phyloP scores from a whole-genome alignment of 805 yeast species.

The Kodamaea jinghongensis region DNA sequence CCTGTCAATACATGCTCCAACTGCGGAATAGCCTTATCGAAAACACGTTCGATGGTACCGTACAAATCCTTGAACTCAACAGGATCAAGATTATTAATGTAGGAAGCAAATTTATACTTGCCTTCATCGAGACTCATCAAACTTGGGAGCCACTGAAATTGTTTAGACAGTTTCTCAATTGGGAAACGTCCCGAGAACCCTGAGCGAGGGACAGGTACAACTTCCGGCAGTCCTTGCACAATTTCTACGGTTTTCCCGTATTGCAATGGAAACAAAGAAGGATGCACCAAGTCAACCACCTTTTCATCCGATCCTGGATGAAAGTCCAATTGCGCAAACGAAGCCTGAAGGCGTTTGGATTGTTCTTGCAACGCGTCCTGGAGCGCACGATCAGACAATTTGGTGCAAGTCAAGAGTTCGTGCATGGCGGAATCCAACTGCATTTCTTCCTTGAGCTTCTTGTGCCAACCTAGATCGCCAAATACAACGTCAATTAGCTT shows the following conservation, averaged over 20 bases:
- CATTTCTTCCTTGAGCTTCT: slow-evolving; percentile 6
- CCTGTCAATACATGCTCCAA: slow-evolving; percentile 27
- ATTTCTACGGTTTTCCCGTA: slow-evolving; percentile 9
- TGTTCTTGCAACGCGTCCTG: neutral
- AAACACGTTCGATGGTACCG: slow-evolving; percentile 24
- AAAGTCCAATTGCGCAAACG: slow-evolving; percentile 9
- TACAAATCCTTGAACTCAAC: slow-evolving; percentile 23
- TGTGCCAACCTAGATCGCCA: slow-evolving; percentile 15
- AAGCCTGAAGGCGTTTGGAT: slow-evolving; percentile 3
- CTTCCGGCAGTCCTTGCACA: no score
- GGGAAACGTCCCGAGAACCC: no score
- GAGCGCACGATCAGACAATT: slow-evolving; percentile 5
- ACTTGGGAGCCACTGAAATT: slow-evolving; percentile 16
- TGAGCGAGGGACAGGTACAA: no score
- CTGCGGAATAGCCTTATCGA: slow-evolving; percentile 30
- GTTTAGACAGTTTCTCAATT: slow-evolving; percentile 3
- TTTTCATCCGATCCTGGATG: slow-evolving; percentile 13
- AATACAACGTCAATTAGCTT: slow-evolving; percentile 15
- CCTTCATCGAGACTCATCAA: slow-evolving; percentile 4
- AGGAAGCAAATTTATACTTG: slow-evolving; percentile 26
- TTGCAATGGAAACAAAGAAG: slow-evolving; percentile 18
- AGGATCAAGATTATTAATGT: slow-evolving; percentile 43
- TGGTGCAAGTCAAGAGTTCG: slow-evolving; percentile 1
- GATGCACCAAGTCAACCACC: slow-evolving; percentile 20
- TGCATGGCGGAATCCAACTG: slow-evolving; percentile 5